These are phyloP conservation scores for Theileria sp. DNA, from an alignment of 169 alveolate genomes.

Conservation along the genomic window DNA sequence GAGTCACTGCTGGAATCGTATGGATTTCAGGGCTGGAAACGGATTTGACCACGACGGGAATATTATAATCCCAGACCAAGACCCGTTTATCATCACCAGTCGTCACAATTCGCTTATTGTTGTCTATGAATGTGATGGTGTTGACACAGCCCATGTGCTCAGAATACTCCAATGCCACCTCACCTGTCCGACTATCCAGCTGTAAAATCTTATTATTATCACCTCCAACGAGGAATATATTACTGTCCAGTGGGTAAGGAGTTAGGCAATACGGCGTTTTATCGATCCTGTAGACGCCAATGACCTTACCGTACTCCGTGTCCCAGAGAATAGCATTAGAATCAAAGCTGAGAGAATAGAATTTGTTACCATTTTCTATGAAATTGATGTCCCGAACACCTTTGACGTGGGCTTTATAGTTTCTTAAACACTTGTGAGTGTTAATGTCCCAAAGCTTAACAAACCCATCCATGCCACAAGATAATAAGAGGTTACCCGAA, in stretches of 20 bases:
- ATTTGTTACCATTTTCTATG: constrained; percentile 85
- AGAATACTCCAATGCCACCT: constrained; percentile 86
- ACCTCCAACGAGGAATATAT: constrained; percentile 90
- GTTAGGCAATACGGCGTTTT: constrained; percentile 91
- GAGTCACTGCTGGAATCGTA: constrained; percentile 88
- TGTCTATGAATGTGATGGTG: constrained; percentile 90
- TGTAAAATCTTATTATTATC: constrained; percentile 88
- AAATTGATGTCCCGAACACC: constrained; percentile 93
- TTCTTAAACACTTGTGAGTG: constrained; percentile 87
- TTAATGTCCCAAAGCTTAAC: constrained; percentile 93
- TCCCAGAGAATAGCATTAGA: constrained; percentile 92
- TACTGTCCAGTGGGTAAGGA: constrained; percentile 87
- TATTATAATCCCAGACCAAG: constrained; percentile 94
- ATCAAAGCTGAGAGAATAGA: constrained; percentile 91
- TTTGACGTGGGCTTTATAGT: constrained; percentile 93
- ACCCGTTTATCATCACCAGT: constrained; percentile 95
- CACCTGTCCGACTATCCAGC: constrained; percentile 88
- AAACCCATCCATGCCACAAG: constrained; percentile 90
- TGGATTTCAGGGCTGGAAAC: constrained; percentile 94
- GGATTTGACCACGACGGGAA: constrained; percentile 93
- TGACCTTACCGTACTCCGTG: constrained; percentile 95
- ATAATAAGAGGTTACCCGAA: constrained; percentile 90
- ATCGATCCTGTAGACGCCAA: constrained; percentile 82
- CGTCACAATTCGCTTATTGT: constrained; percentile 87
- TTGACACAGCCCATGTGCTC: constrained; percentile 94